phyloP scores from a whole-genome alignment of 1,284 basidiomycete genomes.

The Microbotryum intermedium region DNA sequence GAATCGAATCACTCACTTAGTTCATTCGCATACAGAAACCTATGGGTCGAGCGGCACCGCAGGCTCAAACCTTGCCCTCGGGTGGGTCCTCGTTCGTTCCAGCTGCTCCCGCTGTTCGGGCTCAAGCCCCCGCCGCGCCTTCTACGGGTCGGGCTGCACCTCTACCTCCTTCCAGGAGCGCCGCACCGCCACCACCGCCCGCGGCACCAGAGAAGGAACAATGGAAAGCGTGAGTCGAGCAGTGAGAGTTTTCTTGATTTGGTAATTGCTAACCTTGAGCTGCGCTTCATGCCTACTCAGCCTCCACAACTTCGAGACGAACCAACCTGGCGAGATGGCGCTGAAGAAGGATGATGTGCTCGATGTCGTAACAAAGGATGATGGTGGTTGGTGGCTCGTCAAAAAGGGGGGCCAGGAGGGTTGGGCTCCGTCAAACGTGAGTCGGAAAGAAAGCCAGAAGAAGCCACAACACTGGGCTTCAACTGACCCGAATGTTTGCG shows the following conservation, averaged over 20 bases:
- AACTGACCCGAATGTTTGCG: constrained; percentile 12
- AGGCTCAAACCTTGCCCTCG: neutral
- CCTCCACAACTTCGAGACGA: constrained; percentile 71
- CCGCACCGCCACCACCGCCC: constrained; percentile 49
- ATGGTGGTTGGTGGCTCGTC: constrained; percentile 95
- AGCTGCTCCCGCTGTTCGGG: constrained; percentile 12
- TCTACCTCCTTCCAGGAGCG: constrained; percentile 27
- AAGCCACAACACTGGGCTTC: neutral
- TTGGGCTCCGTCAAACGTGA: constrained; percentile 81
- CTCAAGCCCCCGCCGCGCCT: constrained; percentile 17
- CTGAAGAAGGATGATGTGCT: constrained; percentile 84
- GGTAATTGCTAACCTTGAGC: neutral
- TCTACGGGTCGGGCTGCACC: constrained; percentile 13
- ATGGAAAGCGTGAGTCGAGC: constrained; percentile 55
- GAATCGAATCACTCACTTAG: no score
- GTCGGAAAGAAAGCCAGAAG: constrained; percentile 21
- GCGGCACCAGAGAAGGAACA: constrained; percentile 59
- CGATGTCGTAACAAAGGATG: constrained; percentile 85
- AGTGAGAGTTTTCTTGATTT: no score
- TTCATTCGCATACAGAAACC: no score
- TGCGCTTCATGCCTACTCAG: constrained; percentile 2
- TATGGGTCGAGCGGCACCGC: neutral
- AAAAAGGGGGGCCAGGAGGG: constrained; percentile 76
- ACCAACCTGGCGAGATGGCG: constrained; percentile 83
- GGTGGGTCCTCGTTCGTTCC: neutral